Evolutionary conservation across 768 basidiomycete species (phyloP).

Genomic region (Pisolithus microcarpus): DNA sequence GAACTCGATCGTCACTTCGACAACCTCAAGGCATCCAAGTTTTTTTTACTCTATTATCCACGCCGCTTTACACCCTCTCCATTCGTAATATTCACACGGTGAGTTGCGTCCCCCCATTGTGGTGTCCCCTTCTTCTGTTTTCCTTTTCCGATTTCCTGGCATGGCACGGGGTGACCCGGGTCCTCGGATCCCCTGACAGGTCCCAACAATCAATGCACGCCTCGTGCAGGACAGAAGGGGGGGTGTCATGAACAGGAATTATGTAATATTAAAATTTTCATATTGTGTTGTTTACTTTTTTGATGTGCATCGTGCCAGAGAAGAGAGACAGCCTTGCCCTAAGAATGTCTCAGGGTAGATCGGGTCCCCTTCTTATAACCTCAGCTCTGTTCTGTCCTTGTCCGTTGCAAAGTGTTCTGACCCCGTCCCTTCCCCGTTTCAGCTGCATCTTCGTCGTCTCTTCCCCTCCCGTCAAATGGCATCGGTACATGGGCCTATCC

Average conservation of each 20-base stretch:
- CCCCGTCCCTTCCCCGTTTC: slow-evolving; percentile 9
- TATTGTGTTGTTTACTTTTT: not conserved
- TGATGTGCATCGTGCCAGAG: not conserved
- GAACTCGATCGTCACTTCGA: not conserved
- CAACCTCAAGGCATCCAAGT: not conserved
- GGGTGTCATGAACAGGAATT: not conserved
- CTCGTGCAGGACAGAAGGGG: not conserved
- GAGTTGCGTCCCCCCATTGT: not conserved
- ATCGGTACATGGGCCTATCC: slow-evolving; percentile 25
- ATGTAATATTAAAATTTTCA: not conserved
- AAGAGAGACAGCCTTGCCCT: not conserved
- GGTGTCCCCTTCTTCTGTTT: not conserved
- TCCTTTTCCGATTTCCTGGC: not conserved
- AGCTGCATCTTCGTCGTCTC: not conserved
- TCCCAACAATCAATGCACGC: not conserved
- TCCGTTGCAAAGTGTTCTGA: slow-evolving; percentile 14
- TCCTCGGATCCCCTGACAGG: not conserved
- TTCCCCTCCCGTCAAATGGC: slow-evolving; percentile 16
- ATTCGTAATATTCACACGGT: not conserved
- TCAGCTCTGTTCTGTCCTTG: slow-evolving; percentile 4
- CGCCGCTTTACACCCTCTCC: not conserved
- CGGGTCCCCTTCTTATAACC: slow-evolving; percentile 17
- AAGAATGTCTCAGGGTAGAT: not conserved
- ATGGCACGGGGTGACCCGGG: not conserved
- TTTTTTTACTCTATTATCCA: not conserved